Evolutionary conservation across 768 basidiomycete species (phyloP).

Genomic region (Tulasnella sp.): DNA sequence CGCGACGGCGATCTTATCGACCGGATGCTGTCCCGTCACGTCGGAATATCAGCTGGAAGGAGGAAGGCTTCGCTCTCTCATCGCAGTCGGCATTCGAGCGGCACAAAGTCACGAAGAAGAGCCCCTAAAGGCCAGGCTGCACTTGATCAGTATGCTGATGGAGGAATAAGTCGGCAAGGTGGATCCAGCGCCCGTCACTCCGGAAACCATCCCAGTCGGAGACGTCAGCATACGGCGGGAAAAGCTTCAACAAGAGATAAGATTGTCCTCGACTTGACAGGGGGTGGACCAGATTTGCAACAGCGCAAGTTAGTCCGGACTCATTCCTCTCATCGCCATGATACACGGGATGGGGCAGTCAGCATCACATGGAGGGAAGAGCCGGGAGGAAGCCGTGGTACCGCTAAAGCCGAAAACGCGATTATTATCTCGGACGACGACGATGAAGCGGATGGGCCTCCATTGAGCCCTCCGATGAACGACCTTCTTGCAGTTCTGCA

Average conservation of each 20-base stretch:
- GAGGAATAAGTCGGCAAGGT: not conserved
- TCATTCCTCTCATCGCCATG: not conserved
- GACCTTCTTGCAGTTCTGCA: not conserved
- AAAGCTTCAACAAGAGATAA: not conserved
- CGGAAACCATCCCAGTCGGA: not conserved
- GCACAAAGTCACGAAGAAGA: slow-evolving; percentile 25
- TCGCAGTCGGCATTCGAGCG: slow-evolving; percentile 29
- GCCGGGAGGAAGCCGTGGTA: not conserved
- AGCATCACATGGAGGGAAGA: not conserved
- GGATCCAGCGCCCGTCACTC: not conserved
- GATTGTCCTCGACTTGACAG: not conserved
- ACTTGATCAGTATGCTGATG: not conserved
- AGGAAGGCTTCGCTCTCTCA: not conserved
- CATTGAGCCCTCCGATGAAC: not conserved
- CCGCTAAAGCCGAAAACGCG: not conserved
- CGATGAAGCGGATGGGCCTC: not conserved
- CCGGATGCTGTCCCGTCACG: slow-evolving; percentile 45
- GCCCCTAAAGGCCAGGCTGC: slow-evolving; percentile 28
- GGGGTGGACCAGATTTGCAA: not conserved
- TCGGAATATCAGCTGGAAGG: not conserved
- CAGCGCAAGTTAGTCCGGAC: not conserved
- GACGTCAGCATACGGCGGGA: not conserved
- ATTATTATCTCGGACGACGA: slow-evolving; percentile 7
- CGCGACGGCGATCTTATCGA: slow-evolving; percentile 47
- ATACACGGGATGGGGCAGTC: not conserved